phyloP scores from a whole-genome alignment of 805 yeast genomes.

The Nakazawaea pomicola region DNA sequence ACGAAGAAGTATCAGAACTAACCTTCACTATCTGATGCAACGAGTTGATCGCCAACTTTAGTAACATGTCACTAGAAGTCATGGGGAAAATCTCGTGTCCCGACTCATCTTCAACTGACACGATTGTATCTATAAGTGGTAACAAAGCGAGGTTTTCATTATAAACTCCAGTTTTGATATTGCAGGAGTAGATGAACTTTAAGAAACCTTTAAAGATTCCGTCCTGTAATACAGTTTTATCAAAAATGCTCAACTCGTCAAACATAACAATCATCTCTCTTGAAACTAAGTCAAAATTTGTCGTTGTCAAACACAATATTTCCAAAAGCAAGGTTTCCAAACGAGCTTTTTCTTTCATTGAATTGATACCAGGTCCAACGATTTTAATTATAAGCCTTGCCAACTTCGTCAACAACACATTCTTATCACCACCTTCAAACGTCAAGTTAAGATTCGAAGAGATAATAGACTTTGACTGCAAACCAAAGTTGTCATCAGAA shows the following conservation, averaged over 20 bases:
- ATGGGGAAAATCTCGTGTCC: conserved; percentile 25
- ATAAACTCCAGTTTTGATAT: conserved; percentile 28
- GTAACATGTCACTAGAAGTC: conserved; percentile 25
- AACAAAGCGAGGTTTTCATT: conserved; percentile 18
- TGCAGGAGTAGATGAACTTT: conserved; percentile 26
- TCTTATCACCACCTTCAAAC: conserved; percentile 32
- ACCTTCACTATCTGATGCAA: conserved; percentile 25
- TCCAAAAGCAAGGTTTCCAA: conserved; percentile 33
- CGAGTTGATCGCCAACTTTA: conserved; percentile 23
- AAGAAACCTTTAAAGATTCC: conserved; percentile 25
- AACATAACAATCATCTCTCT: conserved; percentile 35
- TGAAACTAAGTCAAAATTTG: conserved; percentile 27
- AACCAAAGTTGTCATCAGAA: conserved; percentile 45
- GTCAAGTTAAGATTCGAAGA: conserved; percentile 46
- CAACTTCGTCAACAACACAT: conserved; percentile 36
- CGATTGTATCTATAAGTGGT: conserved; percentile 18
- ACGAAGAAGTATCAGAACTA: neutral
- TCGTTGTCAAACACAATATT: conserved; percentile 29
- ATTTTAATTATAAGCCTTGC: conserved; percentile 41
- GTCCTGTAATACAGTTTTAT: conserved; percentile 29
- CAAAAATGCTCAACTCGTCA: conserved; percentile 46
- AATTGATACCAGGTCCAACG: conserved; percentile 52
- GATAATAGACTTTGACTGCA: conserved; percentile 34
- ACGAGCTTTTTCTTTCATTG: conserved; percentile 21
- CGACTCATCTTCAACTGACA: conserved; percentile 19